Evolutionary conservation across 1,284 basidiomycete species (phyloP).

Genomic region (Cerioporus squamosus): DNA sequence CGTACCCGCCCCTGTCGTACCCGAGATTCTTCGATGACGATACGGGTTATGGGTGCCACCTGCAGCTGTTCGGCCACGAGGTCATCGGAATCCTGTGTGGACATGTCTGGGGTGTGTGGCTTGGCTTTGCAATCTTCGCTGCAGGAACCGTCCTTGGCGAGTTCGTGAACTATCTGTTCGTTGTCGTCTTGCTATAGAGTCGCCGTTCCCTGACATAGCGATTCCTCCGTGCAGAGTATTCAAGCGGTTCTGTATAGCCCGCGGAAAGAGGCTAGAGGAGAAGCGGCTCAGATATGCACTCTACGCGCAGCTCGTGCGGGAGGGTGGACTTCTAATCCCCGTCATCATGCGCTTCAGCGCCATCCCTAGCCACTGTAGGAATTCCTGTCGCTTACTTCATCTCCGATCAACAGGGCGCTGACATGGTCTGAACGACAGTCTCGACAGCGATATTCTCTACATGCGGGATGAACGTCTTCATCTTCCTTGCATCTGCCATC

Average conservation of each 20-base stretch:
- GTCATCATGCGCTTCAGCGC: conserved; percentile 74
- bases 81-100: conserved; percentile 76
- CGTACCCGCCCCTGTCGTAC: conserved; percentile 17
- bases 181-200: conserved; percentile 2
- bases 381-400: not conserved
- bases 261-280: conserved; percentile 72
- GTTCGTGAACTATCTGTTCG: conserved; percentile 72
- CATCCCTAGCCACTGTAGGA: conserved; percentile 75
- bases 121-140: conserved; percentile 69
- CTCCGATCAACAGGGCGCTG: not conserved
- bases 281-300: conserved; percentile 76
- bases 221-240: conserved; percentile 49
- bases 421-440: conserved; percentile 33
- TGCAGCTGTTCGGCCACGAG: conserved; percentile 75
- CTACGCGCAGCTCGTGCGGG: conserved; percentile 73
- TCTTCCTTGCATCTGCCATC: conserved; percentile 71
- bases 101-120: conserved; percentile 72
- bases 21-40: conserved; percentile 3
- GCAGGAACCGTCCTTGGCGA: conserved; percentile 71
- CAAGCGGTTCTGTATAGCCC: conserved; percentile 61
- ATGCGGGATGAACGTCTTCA: conserved; percentile 75
- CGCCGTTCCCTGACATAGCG: too few relatives aligned
- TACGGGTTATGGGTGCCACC: not conserved
- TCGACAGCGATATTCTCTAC: conserved; percentile 81
- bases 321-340: conserved; percentile 79